Conservation (phyloP, 2,329 filamentous ascomycete genomes). For the Trichoderma aggressivum region DNA sequence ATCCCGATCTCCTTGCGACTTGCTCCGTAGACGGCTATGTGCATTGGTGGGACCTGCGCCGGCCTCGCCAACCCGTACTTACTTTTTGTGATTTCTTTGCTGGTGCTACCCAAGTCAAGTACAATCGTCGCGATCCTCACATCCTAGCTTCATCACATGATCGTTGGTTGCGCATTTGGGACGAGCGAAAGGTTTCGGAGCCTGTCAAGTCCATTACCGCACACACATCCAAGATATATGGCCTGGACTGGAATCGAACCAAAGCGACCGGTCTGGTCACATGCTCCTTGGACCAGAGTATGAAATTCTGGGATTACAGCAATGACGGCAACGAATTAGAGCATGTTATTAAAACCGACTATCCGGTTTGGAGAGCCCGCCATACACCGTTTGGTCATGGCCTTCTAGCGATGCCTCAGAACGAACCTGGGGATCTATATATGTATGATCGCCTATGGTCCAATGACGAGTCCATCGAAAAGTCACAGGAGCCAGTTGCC, state of each 20-base stretch:
- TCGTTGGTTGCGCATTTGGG: conserved; percentile 84
- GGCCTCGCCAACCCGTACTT: conserved; percentile 67
- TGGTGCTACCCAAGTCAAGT: conserved; percentile 92
- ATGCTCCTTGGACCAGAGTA: conserved; percentile 85
- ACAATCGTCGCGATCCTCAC: conserved; percentile 82
- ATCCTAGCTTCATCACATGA: conserved; percentile 90
- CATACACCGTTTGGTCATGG: conserved; percentile 89
- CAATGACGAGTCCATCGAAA: conserved; percentile 42
- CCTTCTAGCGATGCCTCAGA: conserved; percentile 86
- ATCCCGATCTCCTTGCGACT: conserved; percentile 83
- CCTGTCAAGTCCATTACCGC: conserved; percentile 82
- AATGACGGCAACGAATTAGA: conserved; percentile 63
- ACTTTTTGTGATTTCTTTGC: conserved; percentile 92
- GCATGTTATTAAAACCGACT: conserved; percentile 74
- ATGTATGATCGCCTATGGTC: conserved; percentile 68
- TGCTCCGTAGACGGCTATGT: conserved; percentile 92
- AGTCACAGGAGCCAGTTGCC: conserved; percentile 47
- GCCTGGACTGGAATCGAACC: conserved; percentile 88
- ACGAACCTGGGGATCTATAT: conserved; percentile 79
- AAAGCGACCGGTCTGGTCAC: conserved; percentile 71
- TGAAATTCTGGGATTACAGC: conserved; percentile 87
- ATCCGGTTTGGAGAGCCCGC: conserved; percentile 85
- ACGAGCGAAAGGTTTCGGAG: conserved; percentile 72
- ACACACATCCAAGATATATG: conserved; percentile 91
- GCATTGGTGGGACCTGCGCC: conserved; percentile 85